phyloP scores from a whole-genome alignment of 805 yeast species.

The Scheffersomyces coipomensis region DNA sequence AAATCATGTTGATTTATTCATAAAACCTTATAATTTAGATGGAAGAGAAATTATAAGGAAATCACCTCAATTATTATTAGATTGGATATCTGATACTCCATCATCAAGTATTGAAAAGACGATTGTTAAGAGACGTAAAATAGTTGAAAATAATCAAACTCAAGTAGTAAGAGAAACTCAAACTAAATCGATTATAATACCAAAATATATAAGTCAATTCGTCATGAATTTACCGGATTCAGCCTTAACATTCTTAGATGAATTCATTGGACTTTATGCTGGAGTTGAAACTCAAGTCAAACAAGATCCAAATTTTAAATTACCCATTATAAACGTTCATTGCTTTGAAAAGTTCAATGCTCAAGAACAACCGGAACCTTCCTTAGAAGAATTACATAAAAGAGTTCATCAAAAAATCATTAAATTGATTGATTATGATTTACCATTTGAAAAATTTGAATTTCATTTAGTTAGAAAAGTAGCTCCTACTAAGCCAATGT shows the following conservation, averaged over 20 bases:
- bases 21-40: constrained; percentile 67
- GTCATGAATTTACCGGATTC: constrained; percentile 97
- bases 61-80: constrained; percentile 51
- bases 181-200: constrained; percentile 32
- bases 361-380: constrained; percentile 64
- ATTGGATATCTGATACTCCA: constrained; percentile 34
- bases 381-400: constrained; percentile 61
- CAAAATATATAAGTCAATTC: constrained; percentile 63
- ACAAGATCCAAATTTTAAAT: constrained; percentile 44
- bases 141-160: constrained; percentile 37
- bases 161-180: constrained; percentile 8
- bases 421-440: constrained; percentile 42
- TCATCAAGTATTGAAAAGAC: constrained; percentile 36
- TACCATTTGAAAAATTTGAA: constrained; percentile 46
- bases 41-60: constrained; percentile 77
- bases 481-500: constrained; percentile 97
- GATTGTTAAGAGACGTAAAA: constrained; percentile 35
- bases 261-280: constrained; percentile 70
- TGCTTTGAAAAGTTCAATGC: constrained; percentile 90
- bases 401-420: constrained; percentile 58
- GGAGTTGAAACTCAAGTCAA: constrained; percentile 32
- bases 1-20: constrained; percentile 64
- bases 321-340: constrained; percentile 83
- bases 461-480: constrained; percentile 91
- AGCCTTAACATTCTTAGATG: constrained; percentile 79